phyloP scores from a whole-genome alignment of 2,329 filamentous ascomycete genomes.

The Penicillium frequentans region DNA sequence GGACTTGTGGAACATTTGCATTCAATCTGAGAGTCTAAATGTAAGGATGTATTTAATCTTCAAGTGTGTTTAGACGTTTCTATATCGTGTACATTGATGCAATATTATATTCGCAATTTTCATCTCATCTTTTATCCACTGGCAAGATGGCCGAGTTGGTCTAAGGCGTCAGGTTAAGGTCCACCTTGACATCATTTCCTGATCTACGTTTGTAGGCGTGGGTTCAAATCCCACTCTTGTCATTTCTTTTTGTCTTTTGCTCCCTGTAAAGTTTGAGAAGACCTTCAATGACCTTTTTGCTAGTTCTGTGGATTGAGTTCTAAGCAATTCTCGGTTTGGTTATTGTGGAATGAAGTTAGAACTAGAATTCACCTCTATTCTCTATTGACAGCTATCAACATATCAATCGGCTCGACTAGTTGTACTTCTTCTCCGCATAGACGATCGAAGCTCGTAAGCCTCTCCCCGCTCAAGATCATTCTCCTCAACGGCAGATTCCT shows the following conservation, averaged over 20 bases:
- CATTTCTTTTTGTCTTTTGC: constrained; percentile 9
- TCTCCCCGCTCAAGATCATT: constrained; percentile 43
- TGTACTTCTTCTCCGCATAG: constrained; percentile 31
- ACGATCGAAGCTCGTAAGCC: constrained; percentile 36
- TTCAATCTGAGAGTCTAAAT: not conserved
- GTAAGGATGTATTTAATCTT: no score
- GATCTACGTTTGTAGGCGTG: constrained; percentile 22
- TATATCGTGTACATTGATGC: no score
- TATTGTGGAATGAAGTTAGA: not conserved
- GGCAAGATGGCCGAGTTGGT: constrained; percentile 36
- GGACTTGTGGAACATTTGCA: not conserved
- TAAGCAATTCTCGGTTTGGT: not conserved
- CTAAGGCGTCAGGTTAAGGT: constrained; percentile 36
- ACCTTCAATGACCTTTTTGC: not conserved
- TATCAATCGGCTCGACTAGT: constrained; percentile 22
- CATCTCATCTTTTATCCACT: not conserved
- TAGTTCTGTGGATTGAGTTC: not conserved
- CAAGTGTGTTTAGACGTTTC: not conserved
- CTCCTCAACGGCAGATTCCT: constrained; percentile 36
- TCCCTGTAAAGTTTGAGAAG: not conserved
- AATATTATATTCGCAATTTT: not conserved
- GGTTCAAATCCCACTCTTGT: constrained; percentile 25
- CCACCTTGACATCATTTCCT: constrained; percentile 25
- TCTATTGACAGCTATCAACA: not conserved
- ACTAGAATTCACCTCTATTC: not conserved